phyloP scores from a whole-genome alignment of 2,329 filamentous ascomycete genomes.

The Colletotrichum siamense region DNA sequence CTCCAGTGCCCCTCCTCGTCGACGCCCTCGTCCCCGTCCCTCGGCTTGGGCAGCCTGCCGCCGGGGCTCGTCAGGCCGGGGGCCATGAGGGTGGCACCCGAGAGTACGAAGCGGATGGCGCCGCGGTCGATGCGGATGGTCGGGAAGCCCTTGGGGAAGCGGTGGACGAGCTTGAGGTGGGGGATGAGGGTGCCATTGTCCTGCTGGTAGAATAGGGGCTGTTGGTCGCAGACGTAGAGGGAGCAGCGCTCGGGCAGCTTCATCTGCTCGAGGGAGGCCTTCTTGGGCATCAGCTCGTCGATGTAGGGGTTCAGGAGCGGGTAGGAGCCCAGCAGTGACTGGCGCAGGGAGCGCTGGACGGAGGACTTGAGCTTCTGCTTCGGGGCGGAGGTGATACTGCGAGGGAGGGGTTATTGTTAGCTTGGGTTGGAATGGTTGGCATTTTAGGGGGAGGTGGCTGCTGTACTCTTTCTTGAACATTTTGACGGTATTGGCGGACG shows the following conservation, averaged over 20 bases:
- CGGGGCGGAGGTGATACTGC: conserved; percentile 75
- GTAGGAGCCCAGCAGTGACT: conserved; percentile 83
- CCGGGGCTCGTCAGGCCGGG: conserved; percentile 87
- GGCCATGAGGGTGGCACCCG: conserved; percentile 94
- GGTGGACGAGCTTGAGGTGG: conserved; percentile 87
- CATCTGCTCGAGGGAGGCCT: conserved; percentile 85
- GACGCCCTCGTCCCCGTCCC: conserved; percentile 47
- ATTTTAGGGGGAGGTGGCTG: conserved; percentile 30
- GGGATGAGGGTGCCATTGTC: conserved; percentile 78
- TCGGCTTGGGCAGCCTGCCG: conserved; percentile 73
- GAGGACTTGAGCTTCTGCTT: conserved; percentile 99
- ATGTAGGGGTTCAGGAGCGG: conserved; percentile 86
- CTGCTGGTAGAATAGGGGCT: conserved; percentile 91
- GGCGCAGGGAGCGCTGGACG: conserved; percentile 84
- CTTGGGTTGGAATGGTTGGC: not conserved
- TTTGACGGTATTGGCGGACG: conserved; percentile 34
- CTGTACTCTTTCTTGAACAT: conserved; percentile 95
- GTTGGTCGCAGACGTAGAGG: conserved; percentile 81
- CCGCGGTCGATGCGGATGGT: conserved; percentile 91
- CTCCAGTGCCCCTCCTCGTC: conserved; percentile 63
- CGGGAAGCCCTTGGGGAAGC: conserved; percentile 84
- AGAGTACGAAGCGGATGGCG: conserved; percentile 95
- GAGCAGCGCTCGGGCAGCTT: conserved; percentile 92
- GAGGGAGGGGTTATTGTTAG: conserved; percentile 25
- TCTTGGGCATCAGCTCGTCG: conserved; percentile 95